These are phyloP conservation scores for Pseudohyphozyma bogoriensis DNA, from an alignment of 768 basidiomycete genomes.

Conservation along the genomic window DNA sequence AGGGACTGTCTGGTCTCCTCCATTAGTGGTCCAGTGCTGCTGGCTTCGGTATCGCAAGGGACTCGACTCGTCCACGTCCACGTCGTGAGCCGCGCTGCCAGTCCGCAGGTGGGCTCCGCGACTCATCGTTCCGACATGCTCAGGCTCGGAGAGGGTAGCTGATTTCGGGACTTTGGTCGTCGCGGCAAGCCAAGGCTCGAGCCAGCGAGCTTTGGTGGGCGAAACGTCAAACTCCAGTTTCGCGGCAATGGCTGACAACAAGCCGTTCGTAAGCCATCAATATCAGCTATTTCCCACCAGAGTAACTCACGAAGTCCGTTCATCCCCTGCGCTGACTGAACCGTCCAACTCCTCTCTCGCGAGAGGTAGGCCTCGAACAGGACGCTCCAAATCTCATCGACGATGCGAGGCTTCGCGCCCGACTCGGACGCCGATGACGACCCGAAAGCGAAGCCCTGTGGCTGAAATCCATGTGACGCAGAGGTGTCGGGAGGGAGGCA, in stretches of 20 bases:
- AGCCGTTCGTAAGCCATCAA: conserved; percentile 32
- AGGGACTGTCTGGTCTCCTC: too few relatives aligned
- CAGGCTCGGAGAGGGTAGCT: too few relatives aligned
- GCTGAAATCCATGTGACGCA: background rate
- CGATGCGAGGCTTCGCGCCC: conserved; percentile 59
- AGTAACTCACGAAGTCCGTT: conserved; percentile 4
- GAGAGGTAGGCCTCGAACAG: conserved; percentile 55
- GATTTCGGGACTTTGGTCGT: too few relatives aligned
- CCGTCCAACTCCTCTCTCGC: conserved; percentile 35
- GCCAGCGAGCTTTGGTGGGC: conserved; percentile 64
- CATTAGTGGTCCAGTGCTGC: background rate
- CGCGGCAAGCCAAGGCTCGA: conserved; percentile 27
- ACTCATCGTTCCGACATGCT: too few relatives aligned
- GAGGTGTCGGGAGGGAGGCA: conserved; percentile 41
- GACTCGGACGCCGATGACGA: conserved; percentile 22
- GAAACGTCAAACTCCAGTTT: conserved; percentile 84
- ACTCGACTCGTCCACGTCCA: conserved; percentile 52
- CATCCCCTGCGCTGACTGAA: background rate
- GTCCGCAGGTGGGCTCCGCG: too few relatives aligned
- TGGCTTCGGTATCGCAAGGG: background rate
- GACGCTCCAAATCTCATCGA: conserved; percentile 65
- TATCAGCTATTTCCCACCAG: too few relatives aligned
- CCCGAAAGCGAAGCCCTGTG: background rate
- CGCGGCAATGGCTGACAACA: conserved; percentile 56
- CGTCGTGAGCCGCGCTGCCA: too few relatives aligned